Evolutionary conservation across 2,329 filamentous ascomycete genomes (phyloP).

Genomic region (Dactylellina haptotyla): DNA sequence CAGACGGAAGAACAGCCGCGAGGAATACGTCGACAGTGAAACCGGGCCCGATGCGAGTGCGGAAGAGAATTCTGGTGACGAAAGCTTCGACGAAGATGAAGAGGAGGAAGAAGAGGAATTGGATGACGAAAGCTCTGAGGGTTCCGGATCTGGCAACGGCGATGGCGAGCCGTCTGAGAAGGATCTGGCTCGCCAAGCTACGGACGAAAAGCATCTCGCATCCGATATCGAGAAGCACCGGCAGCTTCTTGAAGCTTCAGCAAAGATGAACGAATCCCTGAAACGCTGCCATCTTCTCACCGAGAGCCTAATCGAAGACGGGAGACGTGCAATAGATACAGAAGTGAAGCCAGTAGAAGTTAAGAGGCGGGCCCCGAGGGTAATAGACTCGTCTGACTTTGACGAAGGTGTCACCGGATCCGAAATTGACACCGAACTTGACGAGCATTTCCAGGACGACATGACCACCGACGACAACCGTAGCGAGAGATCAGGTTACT

Average conservation of each 20-base stretch:
- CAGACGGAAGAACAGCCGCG: constrained; percentile 57
- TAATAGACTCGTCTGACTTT: constrained; percentile 36
- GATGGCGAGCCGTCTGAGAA: constrained; percentile 59
- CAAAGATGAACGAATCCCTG: constrained; percentile 94
- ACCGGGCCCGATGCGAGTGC: constrained; percentile 61
- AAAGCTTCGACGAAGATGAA: constrained; percentile 63
- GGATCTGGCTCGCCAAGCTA: constrained; percentile 69
- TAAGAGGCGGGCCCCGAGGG: constrained; percentile 27
- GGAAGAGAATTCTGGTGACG: constrained; percentile 59
- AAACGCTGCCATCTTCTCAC: constrained; percentile 89
- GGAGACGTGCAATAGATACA: constrained; percentile 76
- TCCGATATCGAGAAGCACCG: constrained; percentile 89
- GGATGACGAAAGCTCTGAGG: constrained; percentile 62
- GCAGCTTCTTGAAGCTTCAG: constrained; percentile 85
- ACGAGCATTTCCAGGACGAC: constrained; percentile 21
- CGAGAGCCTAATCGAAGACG: constrained; percentile 88
- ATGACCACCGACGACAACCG: constrained; percentile 44
- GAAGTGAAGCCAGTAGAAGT: background rate
- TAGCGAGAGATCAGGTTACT: constrained; percentile 40
- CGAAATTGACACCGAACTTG: constrained; percentile 39
- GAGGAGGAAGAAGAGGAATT: constrained; percentile 61
- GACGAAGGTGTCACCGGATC: constrained; percentile 46
- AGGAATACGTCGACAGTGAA: constrained; percentile 53
- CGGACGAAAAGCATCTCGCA: constrained; percentile 83
- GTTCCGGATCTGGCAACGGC: constrained; percentile 64